phyloP scores from a whole-genome alignment of 805 yeast genomes.

The Saccharomycopsis synnaedendra region DNA sequence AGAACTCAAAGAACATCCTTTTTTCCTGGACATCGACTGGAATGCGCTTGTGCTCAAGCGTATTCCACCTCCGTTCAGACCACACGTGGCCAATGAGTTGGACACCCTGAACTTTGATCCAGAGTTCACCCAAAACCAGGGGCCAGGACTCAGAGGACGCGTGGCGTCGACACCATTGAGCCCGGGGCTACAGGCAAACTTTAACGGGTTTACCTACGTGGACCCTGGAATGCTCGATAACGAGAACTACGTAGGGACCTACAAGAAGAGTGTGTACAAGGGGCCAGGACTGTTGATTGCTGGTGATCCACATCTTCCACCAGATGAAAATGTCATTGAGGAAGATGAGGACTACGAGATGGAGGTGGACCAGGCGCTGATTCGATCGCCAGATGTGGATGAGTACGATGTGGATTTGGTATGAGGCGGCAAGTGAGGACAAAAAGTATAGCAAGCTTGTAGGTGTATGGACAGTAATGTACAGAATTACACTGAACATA shows the following conservation, averaged over 20 bases:
- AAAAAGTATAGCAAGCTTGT: too few species aligned
- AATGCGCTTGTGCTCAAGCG: slow-evolving; percentile 61
- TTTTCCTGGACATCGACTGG: slow-evolving; percentile 91
- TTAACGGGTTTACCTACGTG: slow-evolving; percentile 93
- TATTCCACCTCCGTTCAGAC: slow-evolving; percentile 94
- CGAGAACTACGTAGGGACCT: slow-evolving; percentile 49
- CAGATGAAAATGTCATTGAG: slow-evolving; percentile 76
- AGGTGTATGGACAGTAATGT: too few species aligned
- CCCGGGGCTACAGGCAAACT: slow-evolving; percentile 92
- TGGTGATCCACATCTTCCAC: slow-evolving; percentile 69
- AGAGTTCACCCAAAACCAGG: slow-evolving; percentile 87
- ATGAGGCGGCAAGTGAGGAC: not conserved
- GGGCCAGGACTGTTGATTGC: slow-evolving; percentile 67
- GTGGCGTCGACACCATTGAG: slow-evolving; percentile 57
- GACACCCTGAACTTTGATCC: slow-evolving; percentile 98
- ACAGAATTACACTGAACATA: too few species aligned
- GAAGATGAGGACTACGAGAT: slow-evolving; percentile 46
- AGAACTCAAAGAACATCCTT: slow-evolving; percentile 85
- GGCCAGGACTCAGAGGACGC: slow-evolving; percentile 32
- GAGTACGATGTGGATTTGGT: slow-evolving; percentile 15
- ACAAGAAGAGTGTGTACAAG: slow-evolving; percentile 25
- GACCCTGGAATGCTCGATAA: slow-evolving; percentile 69
- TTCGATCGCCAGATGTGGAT: slow-evolving; percentile 13
- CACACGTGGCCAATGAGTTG: slow-evolving; percentile 80
- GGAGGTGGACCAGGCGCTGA: slow-evolving; percentile 19